Evolutionary conservation across 805 yeast species (phyloP).

Genomic region (Sugiyamaella mastotermitis): DNA sequence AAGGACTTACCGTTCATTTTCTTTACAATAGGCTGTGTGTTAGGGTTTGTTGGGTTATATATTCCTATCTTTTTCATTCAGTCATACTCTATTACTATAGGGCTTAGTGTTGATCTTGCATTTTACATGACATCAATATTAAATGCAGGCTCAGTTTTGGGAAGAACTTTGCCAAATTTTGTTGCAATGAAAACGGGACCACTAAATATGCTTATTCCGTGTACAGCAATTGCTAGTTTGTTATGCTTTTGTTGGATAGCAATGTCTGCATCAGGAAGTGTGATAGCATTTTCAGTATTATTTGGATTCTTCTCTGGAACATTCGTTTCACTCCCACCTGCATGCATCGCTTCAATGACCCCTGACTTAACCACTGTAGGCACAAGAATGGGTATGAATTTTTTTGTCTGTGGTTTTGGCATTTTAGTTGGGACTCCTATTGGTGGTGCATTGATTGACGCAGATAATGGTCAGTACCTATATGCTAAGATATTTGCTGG

Average conservation of each 20-base stretch:
- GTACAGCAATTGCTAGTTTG: constrained; percentile 8
- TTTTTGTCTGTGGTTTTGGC: constrained; percentile 52
- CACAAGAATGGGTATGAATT: constrained; percentile 53
- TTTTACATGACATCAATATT: constrained; percentile 28
- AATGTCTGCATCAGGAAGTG: constrained; percentile 21
- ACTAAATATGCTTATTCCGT: constrained; percentile 33
- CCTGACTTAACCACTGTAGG: constrained; percentile 39
- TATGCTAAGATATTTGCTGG: constrained; percentile 20
- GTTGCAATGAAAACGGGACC: constrained; percentile 45
- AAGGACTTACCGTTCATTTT: constrained; percentile 18
- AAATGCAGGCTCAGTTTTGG: constrained; percentile 37
- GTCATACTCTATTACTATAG: constrained; percentile 24
- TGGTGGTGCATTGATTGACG: constrained; percentile 25
- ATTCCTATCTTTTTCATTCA: constrained; percentile 31
- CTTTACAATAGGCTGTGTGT: constrained; percentile 17
- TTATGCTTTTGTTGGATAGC: constrained; percentile 20
- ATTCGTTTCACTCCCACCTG: constrained; percentile 28
- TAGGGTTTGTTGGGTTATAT: constrained; percentile 37
- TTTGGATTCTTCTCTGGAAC: constrained; percentile 31
- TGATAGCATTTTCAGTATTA: constrained; percentile 25
- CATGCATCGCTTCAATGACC: constrained; percentile 25
- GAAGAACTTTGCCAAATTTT: constrained; percentile 44
- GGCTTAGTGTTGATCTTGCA: constrained; percentile 20
- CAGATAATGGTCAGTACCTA: constrained; percentile 15
- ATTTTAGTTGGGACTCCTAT: constrained; percentile 27